phyloP scores from a whole-genome alignment of 768 basidiomycete species.

The Boletus pseudo-olivaceus region DNA sequence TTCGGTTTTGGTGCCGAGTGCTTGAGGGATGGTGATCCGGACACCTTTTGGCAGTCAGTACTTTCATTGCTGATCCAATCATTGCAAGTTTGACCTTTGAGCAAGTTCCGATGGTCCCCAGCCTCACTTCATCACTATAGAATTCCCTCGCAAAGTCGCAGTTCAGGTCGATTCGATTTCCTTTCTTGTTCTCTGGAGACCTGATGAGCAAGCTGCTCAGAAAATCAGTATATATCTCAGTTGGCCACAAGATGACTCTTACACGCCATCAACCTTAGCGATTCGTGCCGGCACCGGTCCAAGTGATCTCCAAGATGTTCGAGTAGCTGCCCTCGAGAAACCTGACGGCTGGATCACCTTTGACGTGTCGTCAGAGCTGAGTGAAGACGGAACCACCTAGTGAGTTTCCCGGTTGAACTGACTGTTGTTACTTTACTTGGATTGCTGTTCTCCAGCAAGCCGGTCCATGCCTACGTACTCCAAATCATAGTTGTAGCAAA shows the following conservation, averaged over 20 bases:
- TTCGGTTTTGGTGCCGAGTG: conserved; percentile 96
- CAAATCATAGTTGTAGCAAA: conserved; percentile 90
- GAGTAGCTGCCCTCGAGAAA: conserved; percentile 79
- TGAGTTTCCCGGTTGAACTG: conserved; percentile 36
- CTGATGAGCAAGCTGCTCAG: conserved; percentile 35
- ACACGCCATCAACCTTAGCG: conserved; percentile 88
- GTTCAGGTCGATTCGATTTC: conserved; percentile 61
- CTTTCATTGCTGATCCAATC: not conserved
- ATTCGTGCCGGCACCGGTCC: conserved; percentile 90
- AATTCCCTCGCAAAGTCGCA: conserved; percentile 86
- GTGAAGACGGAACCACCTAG: conserved; percentile 78
- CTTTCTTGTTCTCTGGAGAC: not conserved
- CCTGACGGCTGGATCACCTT: conserved; percentile 95
- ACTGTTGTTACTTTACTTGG: not conserved
- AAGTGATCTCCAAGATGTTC: conserved; percentile 90
- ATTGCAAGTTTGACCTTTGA: not conserved
- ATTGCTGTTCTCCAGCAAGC: conserved; percentile 51
- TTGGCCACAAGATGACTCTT: conserved; percentile 87
- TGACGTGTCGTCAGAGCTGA: conserved; percentile 75
- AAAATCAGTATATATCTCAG: conserved; percentile 85
- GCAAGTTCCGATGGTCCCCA: conserved; percentile 89
- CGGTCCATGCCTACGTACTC: conserved; percentile 84
- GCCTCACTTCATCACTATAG: conserved; percentile 92
- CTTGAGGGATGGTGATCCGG: conserved; percentile 80
- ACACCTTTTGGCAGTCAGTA: conserved; percentile 97